Base-by-base conservation (phyloP, 2,329 filamentous ascomycete species). In the Ophiostoma sp. region DNA sequence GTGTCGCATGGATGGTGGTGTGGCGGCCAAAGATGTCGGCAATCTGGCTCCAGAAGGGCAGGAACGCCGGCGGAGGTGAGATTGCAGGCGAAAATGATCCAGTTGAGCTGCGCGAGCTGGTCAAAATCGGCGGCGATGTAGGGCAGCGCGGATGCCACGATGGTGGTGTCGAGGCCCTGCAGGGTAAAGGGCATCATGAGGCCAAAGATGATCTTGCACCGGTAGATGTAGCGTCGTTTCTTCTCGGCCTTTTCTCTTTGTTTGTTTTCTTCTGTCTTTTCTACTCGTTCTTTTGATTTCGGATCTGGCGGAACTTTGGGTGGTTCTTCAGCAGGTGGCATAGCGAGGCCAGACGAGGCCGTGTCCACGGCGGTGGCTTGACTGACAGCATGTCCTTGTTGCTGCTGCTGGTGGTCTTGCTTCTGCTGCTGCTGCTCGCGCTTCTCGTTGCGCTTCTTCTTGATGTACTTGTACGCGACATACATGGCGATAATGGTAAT, bases 1-100 rank as follows among this genome's bases (percentile, higher is more conserved):
- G 80, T 44, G 85, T 80, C 9, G 81, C 78, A 63, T 88, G 86
- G 6, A 91, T 77, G 3, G 84, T 79, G 8, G 78, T 78, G 73
- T 89, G 84, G 2, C 87, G 82, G 18, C 88, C 87, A 72, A 88
- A 89, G 42, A 89, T 81, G 72, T 90, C 86, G 16, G 85, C 83
- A 55, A 87, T 80, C 72, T 89, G 87, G 1, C 84, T 86, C 77
- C 86, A 89, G 66, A 84, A 83, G 4, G 87, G 87, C 11, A 90
- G 85, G 72, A 89, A 90, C 1, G 87, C 84, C 84, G 1, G 88
- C 87, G 0, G 85, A 85, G 0, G 87, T 88, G 12, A 91, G 79
- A 67, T 87, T 90, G 76, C 89, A 91, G 8, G 86, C 81, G 0
- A 88, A 87, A 18, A 90, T 84, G 73, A 91, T 88, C 87, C 87